These are phyloP conservation scores for Penicillium antarcticum DNA, from an alignment of 495 filamentous ascomycete genomes.

Conservation along the genomic window DNA sequence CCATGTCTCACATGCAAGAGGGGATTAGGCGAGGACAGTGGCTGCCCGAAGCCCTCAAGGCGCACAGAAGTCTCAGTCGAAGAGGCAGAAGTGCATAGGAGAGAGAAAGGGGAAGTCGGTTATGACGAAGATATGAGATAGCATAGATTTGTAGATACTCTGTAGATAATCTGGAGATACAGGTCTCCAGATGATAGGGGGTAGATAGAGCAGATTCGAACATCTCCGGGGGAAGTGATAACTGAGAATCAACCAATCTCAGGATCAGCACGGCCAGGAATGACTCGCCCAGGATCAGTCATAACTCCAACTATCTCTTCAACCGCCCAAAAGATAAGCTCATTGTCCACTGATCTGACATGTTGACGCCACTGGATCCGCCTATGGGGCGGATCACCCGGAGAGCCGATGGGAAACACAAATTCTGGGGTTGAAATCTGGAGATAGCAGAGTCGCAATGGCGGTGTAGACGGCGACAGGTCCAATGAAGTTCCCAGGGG, in stretches of 20 bases:
- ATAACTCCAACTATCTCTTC: not conserved
- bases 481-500: not conserved
- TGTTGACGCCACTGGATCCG: not conserved
- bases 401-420: constrained; percentile 4
- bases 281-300: not conserved
- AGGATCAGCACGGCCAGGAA: not conserved
- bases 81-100: too few relatives aligned
- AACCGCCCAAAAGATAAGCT: constrained; percentile 3
- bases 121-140: too few relatives aligned
- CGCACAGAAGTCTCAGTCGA: too few relatives aligned
- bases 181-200: too few relatives aligned
- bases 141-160: too few relatives aligned
- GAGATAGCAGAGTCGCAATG: constrained; percentile 16
- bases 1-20: too few relatives aligned
- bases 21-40: too few relatives aligned
- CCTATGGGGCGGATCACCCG: constrained; percentile 9
- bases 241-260: not conserved
- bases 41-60: too few relatives aligned
- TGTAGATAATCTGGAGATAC: too few relatives aligned
- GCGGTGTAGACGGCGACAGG: not conserved
- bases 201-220: too few relatives aligned
- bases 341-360: not conserved
- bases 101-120: too few relatives aligned
- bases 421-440: constrained; percentile 21
- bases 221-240: not conserved